Base-by-base conservation (phyloP, 139 green algal species). In the Asterochloris sp. region DNA sequence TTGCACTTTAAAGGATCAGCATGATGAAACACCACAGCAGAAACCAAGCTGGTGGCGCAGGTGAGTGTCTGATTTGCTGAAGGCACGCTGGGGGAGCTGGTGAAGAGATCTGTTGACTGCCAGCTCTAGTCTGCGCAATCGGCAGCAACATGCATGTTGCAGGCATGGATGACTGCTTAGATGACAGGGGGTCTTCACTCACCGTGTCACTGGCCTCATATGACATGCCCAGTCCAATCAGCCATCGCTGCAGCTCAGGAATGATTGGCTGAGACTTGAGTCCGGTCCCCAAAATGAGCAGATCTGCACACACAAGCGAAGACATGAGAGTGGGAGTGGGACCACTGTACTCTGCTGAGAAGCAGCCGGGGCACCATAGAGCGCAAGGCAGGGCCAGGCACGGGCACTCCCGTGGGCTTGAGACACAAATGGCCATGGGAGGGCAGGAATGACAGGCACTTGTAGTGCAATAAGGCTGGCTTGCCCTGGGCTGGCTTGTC, bases 141-240 rank as follows among this genome's bases (percentile, higher is more conserved):
- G n/a, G n/a, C n/a, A n/a, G n/a, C n/a, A n/a, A n/a, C n/a, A n/a
- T n/a, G n/a, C n/a, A n/a, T n/a, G n/a, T n/a, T n/a, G n/a, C n/a
- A n/a, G n/a, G n/a, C n/a, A n/a, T n/a, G n/a, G n/a, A n/a, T n/a
- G n/a, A n/a, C n/a, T n/a, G n/a, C n/a, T n/a, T n/a, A n/a, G n/a
- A n/a, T n/a, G n/a, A n/a, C n/a, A n/a, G n/a, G n/a, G n/a, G n/a
- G n/a, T n/a, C n/a, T n/a, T n/a, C n/a, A 26, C n/a, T 67, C 79
- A 90, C 89, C 54, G 89, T 93, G 81, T 95, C 88, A 28, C 93
- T 63, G 24, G 88, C 82, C 82, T 95, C 92, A 23, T 91, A 79
- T 12, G 86, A 82, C 23, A 95, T 87, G 13, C 85, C 85, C 28
- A 83, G 69, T 26, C 82, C 74, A 11, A 73, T 28, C 28, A 95